Base-by-base conservation (phyloP, 176 grass and related monocot species). In the Chloris gayana region DNA sequence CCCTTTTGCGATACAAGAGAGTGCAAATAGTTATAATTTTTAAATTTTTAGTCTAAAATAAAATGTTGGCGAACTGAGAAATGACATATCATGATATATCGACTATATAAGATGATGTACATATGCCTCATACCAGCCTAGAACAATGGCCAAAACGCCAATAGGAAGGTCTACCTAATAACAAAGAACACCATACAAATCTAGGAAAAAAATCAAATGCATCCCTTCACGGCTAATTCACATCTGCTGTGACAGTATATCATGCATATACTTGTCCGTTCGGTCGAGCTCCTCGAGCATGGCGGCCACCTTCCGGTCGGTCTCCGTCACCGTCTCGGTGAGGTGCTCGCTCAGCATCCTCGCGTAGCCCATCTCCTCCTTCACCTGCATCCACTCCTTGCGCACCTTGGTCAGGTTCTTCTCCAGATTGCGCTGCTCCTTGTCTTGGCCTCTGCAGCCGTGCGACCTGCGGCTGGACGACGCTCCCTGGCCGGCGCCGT, bases 331-430 rank as follows among this genome's bases (percentile, higher is more conserved):
- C 26, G 84, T 70, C 73, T 93, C 87, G 29, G 35, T 85, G 65
- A 93, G 86, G 76, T 93, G 85, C 79, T 93, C 82, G 11, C 91
- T 83, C n/a, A 86, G 80, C 15, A 90, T 67, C 76, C 80, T 85
- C 35, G 87, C 91, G 44, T 93, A 87, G 13, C 88, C 85, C 85
- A 93, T 90, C 85, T 93, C 91, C 73, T 93, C 85, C 75, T 93
- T 93, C 45, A 93, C 85, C 78, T 93, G 85, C 84, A 72, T 80
- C 91, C 91, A 93, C 51, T 93, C 91, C 70, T 93, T 90, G 33
- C 84, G 87, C 69, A 90, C 91, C 88, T 87, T 90, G 67, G 32
- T 87, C 66, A 93, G 69, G 74, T 84, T 89, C 85, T 37, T 91
- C 82, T 87, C 86, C 42, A 88, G 62, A 42, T 77, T 87, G 45